Evolutionary conservation across 2,329 filamentous ascomycete genomes (phyloP), one percentile per base, ranked within the genome.

Genomic region (Beauveria sp.): DNA sequence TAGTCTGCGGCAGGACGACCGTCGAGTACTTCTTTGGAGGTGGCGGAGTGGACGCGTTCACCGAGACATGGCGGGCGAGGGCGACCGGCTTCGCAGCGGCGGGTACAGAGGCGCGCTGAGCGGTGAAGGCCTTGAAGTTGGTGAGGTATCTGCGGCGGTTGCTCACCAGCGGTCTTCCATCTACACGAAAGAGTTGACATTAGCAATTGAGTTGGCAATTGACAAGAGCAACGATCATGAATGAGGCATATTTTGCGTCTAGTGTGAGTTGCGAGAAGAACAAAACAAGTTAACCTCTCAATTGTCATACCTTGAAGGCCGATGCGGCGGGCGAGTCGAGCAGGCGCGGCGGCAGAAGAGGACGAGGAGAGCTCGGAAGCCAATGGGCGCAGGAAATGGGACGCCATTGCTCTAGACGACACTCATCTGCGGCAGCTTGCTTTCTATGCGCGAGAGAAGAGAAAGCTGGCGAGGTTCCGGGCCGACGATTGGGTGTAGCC

Each of bases 1-100:
- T 81, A 26, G 80, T 79, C 2, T 75, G 73, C 16, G 80, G 69
- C 5, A 73, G 70, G 34, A 68, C 68, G 47, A 67, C 66, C 5
- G 79, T 77, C 20, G 78, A 78, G 66, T 77, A 78, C 12, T 70
- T 63, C 22, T 70, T 68, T n/a, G 62, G 59, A 22, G 68, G 48
- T 7, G 67, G 60, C n/a, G 44, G 65, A 16, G 53, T 24, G 18
- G 52, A 24, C 16, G 61, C 68, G 52, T 72, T 59, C 53, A 73
- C 71, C 12, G 76, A 75, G 14, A 72, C 72, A 72, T 75, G 71
- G 30, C 75, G 76, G 59, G 76, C 71, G 41, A 76, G 68, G 54
- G 76, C 71, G 18, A 78, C 67, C 37, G 74, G 65, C 61, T 68
- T 73, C 18, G 67, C 61, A 34, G 68, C 60, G 43, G 67, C 68